Conservation (phyloP, 164 flowering plant species). For the Vitis labrusca region DNA sequence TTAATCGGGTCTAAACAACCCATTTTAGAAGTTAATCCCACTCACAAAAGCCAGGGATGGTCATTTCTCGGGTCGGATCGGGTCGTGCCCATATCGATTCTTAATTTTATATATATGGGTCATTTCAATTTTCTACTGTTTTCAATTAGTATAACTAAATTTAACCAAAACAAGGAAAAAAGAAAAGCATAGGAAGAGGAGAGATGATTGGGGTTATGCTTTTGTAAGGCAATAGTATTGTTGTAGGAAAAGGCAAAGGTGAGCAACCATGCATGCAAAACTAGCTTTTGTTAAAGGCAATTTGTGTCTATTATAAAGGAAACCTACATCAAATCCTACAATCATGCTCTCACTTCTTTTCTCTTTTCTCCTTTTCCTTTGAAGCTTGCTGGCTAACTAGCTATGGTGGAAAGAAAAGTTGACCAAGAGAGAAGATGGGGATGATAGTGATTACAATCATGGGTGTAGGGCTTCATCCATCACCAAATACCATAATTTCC, state of each 20-base stretch:
- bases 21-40: too few relatives aligned
- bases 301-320: conserved; percentile 5
- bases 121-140: too few relatives aligned
- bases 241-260: not conserved
- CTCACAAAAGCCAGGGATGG: too few relatives aligned
- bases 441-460: not conserved
- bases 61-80: too few relatives aligned
- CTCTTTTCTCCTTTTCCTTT: not conserved
- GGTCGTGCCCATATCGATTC: too few relatives aligned
- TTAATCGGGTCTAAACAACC: not conserved
- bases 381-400: not conserved
- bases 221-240: not conserved
- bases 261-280: conserved; percentile 9
- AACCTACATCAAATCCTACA: conserved; percentile 10
- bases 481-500: not conserved
- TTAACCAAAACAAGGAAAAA: too few relatives aligned
- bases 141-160: too few relatives aligned
- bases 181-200: too few relatives aligned
- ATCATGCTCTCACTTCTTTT: conserved; percentile 2
- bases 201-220: not conserved
- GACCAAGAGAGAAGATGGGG: not conserved
- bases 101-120: too few relatives aligned
- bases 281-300: conserved; percentile 10
- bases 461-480: not conserved
- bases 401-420: not conserved